Evolutionary conservation across 768 basidiomycete species (phyloP).

Genomic region (Gloeopeniophorella convolvens): DNA sequence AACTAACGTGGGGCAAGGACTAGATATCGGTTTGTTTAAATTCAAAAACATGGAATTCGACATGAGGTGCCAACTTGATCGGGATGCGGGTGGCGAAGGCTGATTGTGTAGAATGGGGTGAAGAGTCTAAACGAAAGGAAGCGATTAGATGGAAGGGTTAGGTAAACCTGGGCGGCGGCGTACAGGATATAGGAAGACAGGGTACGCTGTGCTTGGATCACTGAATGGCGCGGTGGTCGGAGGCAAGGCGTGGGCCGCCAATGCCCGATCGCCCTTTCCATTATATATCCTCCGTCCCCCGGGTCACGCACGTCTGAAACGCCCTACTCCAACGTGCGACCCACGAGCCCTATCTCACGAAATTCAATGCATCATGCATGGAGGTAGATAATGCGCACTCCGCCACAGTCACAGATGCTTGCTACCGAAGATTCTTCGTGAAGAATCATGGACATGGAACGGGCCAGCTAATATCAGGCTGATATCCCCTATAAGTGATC

Average conservation of each 20-base stretch:
- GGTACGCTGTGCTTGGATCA: background rate
- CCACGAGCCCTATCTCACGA: slow-evolving; percentile 1
- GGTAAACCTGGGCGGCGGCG: background rate
- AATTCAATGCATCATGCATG: no score
- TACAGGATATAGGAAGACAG: slow-evolving; percentile 1
- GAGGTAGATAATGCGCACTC: no score
- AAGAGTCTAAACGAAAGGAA: background rate
- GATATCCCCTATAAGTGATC: background rate
- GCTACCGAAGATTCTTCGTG: no score
- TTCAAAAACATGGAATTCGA: slow-evolving; percentile 67
- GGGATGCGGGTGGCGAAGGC: slow-evolving; percentile 8
- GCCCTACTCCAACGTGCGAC: background rate
- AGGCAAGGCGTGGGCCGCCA: slow-evolving; percentile 10
- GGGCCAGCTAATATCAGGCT: no score
- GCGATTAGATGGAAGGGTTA: slow-evolving; percentile 3
- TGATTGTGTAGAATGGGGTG: background rate
- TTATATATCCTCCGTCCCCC: slow-evolving; percentile 14
- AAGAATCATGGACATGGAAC: no score
- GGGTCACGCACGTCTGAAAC: background rate
- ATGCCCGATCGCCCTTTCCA: background rate
- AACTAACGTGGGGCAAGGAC: slow-evolving; percentile 89
- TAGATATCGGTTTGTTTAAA: slow-evolving; percentile 74
- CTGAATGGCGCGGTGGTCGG: slow-evolving; percentile 20
- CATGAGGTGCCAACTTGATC: slow-evolving; percentile 84
- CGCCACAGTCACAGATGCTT: background rate